Conservation (phyloP, 768 basidiomycete species). For the Boletus insuetus region DNA sequence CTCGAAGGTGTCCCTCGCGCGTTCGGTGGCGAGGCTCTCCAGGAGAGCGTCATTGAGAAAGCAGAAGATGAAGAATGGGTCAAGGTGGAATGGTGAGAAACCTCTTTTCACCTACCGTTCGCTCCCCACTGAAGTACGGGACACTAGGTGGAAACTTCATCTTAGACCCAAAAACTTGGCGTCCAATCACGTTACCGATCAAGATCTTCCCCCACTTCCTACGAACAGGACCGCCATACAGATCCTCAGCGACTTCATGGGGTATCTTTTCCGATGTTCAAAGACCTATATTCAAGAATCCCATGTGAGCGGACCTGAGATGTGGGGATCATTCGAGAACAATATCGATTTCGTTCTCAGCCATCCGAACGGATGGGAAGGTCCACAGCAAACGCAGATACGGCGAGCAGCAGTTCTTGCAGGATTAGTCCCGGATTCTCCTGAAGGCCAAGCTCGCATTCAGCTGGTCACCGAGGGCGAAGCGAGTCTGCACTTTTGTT, state of each 20-base stretch:
- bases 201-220: conserved; percentile 44
- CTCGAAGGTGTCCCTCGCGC: conserved; percentile 37
- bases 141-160: conserved; percentile 36
- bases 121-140: conserved; percentile 3
- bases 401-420: conserved; percentile 43
- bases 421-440: conserved; percentile 37
- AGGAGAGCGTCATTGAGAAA: conserved; percentile 36
- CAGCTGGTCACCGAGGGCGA: conserved; percentile 53
- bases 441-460: conserved; percentile 36
- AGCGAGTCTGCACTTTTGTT: conserved; percentile 49
- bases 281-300: conserved; percentile 44
- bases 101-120: neutral
- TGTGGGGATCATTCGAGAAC: conserved; percentile 42
- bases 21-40: conserved; percentile 44
- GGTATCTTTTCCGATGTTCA: conserved; percentile 44
- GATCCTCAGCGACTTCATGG: conserved; percentile 48
- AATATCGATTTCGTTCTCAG: conserved; percentile 46
- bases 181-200: conserved; percentile 24
- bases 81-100: conserved; percentile 31
- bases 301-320: conserved; percentile 38
- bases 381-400: conserved; percentile 42
- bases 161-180: conserved; percentile 28
- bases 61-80: conserved; percentile 38
- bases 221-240: conserved; percentile 39
- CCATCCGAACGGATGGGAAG: conserved; percentile 50